Percentiles rank a stretch among this genome's conserved stretches.
phyloP scores from a whole-genome alignment of 768 basidiomycete genomes.

The Guyanaporus albipodus region DNA sequence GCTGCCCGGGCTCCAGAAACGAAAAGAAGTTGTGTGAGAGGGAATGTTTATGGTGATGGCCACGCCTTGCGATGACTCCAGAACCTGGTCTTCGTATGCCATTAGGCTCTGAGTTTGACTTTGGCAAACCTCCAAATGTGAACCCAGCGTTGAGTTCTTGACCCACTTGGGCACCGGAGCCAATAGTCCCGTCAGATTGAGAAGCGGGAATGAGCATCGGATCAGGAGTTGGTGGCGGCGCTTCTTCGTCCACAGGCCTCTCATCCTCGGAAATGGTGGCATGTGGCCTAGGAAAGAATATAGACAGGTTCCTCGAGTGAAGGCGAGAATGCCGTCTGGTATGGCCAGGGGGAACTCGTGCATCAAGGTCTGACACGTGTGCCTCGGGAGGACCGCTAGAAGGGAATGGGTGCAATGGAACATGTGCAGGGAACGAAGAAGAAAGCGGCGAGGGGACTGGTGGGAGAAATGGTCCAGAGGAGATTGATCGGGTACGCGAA shows the following conservation, averaged over 20 bases:
- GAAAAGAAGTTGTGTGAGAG: slow-evolving; percentile 94
- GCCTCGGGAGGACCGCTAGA: slow-evolving; percentile 19
- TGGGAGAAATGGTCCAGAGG: slow-evolving; percentile 29
- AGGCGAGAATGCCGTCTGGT: slow-evolving; percentile 60
- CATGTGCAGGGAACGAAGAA: slow-evolving; percentile 25
- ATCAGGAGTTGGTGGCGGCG: slow-evolving; percentile 45
- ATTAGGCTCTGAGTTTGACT: slow-evolving; percentile 22
- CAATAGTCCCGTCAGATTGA: slow-evolving; percentile 28
- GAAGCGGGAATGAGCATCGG: slow-evolving; percentile 40
- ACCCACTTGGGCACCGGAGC: slow-evolving; percentile 27
- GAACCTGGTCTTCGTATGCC: slow-evolving; percentile 12
- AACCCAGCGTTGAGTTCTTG: slow-evolving; percentile 51
- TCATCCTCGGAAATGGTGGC: slow-evolving; percentile 69
- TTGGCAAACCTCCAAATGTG: slow-evolving; percentile 56
- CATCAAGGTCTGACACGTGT: slow-evolving; percentile 12
- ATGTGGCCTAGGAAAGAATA: slow-evolving; percentile 79
- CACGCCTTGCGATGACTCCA: slow-evolving; percentile 39
- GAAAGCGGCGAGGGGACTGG: slow-evolving; percentile 27
- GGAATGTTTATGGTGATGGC: slow-evolving; percentile 92
- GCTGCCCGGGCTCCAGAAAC: slow-evolving; percentile 75
- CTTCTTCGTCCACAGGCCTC: slow-evolving; percentile 41
- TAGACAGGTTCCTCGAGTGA: slow-evolving; percentile 87
- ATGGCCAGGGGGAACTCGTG: slow-evolving; percentile 22
- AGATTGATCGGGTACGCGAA: slow-evolving; percentile 32
- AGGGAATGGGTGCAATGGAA: slow-evolving; percentile 26